These are phyloP conservation scores for Phytophthora meadii DNA, from an alignment of 352 stramenopile species.

Conservation along the genomic window DNA sequence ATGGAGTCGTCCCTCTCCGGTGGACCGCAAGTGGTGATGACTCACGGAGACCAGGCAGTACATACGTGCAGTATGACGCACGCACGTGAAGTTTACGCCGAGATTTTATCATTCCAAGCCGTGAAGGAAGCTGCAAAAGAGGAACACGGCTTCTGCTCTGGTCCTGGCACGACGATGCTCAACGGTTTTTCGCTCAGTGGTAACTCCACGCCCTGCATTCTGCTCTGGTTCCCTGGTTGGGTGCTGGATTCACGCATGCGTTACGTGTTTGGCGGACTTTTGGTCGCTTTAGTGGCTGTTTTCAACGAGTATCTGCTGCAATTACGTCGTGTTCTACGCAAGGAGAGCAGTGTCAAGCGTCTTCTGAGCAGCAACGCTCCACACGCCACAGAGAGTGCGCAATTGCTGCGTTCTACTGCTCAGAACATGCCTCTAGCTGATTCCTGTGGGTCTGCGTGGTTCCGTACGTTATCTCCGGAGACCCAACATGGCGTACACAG, in stretches of 20 bases:
- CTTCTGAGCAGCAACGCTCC: conserved; percentile 20
- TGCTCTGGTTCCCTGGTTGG: conserved; percentile 83
- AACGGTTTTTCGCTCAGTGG: conserved; percentile 68
- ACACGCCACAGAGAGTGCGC: conserved; percentile 40
- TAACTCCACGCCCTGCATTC: conserved; percentile 55
- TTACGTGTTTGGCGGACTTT: conserved; percentile 60
- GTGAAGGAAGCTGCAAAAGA: conserved; percentile 6
- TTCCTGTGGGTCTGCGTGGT: conserved; percentile 56
- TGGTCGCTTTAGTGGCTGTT: conserved; percentile 62
- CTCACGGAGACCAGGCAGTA: conserved; percentile 64
- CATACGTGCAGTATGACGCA: conserved; percentile 79
- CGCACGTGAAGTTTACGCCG: conserved; percentile 63
- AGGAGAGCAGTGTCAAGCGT: conserved; percentile 66
- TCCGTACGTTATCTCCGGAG: conserved; percentile 58
- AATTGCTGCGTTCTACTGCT: conserved; percentile 53
- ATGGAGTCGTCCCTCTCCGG: conserved; percentile 63
- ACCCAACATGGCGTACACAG: conserved; percentile 60
- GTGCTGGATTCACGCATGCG: conserved; percentile 60
- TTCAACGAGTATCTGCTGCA: conserved; percentile 83
- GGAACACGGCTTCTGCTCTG: conserved; percentile 54
- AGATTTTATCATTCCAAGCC: conserved; percentile 57
- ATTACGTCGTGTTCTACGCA: conserved; percentile 66
- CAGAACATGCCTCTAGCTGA: conserved; percentile 38
- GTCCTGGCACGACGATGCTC: conserved; percentile 75
- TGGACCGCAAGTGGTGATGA: conserved; percentile 60